Percentiles rank a stretch among this genome's conserved stretches.
Evolutionary conservation across 2,329 filamentous ascomycete species (phyloP).

Genomic region (Calonectria pteridis): DNA sequence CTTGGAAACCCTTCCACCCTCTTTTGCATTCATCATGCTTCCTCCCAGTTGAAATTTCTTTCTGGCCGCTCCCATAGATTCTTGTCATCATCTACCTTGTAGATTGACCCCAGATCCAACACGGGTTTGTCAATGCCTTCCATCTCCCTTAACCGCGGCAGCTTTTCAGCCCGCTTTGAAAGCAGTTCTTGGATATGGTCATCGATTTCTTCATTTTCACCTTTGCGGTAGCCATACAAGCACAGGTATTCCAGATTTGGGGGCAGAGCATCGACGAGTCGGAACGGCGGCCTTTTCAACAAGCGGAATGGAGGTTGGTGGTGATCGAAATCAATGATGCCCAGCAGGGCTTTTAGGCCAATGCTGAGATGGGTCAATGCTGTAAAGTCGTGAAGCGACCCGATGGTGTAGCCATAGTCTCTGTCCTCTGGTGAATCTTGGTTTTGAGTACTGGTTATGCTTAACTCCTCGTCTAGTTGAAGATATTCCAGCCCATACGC

Average conservation of each 20-base stretch:
- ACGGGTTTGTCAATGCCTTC: constrained; percentile 9
- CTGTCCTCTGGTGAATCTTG: background rate
- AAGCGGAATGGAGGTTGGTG: background rate
- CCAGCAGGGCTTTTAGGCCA: background rate
- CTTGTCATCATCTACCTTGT: background rate
- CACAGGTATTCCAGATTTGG: constrained; percentile 23
- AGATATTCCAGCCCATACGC: constrained; percentile 5
- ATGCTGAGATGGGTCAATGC: constrained; percentile 21
- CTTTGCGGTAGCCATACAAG: constrained; percentile 23
- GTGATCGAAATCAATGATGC: background rate
- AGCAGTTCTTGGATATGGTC: constrained; percentile 18
- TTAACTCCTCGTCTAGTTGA: constrained; percentile 7
- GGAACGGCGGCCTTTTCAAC: constrained; percentile 7
- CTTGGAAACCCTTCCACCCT: background rate
- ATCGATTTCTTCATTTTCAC: constrained; percentile 10
- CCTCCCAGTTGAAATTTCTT: background rate
- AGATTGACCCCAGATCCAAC: constrained; percentile 2
- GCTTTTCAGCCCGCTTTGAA: background rate
- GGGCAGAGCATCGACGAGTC: constrained; percentile 20
- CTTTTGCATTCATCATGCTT: background rate
- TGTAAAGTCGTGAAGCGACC: constrained; percentile 14
- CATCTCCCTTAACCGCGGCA: constrained; percentile 4
- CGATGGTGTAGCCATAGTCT: constrained; percentile 15
- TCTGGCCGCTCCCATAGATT: constrained; percentile 7
- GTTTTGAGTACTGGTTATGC: background rate